A percentile compares a stretch with the other conserved stretches of the same genome.
phyloP scores from a whole-genome alignment of 257 asterid genomes.

The Fraxinus pennsylvanica region DNA sequence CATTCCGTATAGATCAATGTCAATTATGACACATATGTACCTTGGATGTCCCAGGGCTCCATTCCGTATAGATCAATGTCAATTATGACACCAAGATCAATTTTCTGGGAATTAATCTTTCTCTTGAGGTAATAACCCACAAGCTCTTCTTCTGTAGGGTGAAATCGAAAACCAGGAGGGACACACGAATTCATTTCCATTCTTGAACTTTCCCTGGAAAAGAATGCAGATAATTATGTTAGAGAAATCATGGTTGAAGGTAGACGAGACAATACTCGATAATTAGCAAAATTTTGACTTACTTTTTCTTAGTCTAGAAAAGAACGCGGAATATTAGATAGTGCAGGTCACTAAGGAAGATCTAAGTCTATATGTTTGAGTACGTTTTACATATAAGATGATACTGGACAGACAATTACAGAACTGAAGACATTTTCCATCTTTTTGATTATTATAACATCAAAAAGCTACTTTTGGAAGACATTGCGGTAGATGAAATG shows the following conservation, averaged over 20 bases:
- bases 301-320: too few relatives aligned
- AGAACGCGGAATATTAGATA: too few relatives aligned
- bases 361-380: too few relatives aligned
- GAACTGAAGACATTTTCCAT: constrained; percentile 7
- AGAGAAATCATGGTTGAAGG: neutral
- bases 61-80: constrained; percentile 87
- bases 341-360: too few relatives aligned
- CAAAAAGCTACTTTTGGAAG: constrained; percentile 6
- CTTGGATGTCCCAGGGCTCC: constrained; percentile 99
- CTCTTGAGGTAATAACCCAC: constrained; percentile 84
- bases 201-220: constrained; percentile 3
- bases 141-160: constrained; percentile 93
- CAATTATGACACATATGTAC: constrained; percentile 66
- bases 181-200: constrained; percentile 74
- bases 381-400: too few relatives aligned
- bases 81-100: constrained; percentile 74
- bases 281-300: neutral
- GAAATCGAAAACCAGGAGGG: constrained; percentile 94
- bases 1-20: constrained; percentile 82
- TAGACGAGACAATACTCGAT: neutral
- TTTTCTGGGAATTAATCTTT: constrained; percentile 59
- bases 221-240: neutral
- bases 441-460: neutral
- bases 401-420: neutral
- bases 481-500: constrained; percentile 21